These are phyloP conservation scores for Trametes pubescens DNA, from an alignment of 1,284 basidiomycete species.

Conservation along the genomic window DNA sequence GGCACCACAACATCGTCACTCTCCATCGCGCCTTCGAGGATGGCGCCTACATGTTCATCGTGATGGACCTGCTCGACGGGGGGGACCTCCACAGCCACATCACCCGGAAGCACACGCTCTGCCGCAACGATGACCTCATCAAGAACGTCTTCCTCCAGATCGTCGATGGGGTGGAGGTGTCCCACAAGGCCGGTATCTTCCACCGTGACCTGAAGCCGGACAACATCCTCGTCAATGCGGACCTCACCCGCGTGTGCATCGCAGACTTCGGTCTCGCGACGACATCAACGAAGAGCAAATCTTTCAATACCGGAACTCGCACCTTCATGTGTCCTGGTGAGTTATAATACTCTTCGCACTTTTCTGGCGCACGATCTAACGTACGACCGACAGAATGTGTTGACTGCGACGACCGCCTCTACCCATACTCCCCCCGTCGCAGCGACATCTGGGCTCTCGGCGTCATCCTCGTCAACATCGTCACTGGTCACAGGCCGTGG, in stretches of 20 bases:
- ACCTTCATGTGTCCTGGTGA: slow-evolving; percentile 67
- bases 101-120: slow-evolving; percentile 54
- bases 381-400: slow-evolving; percentile 33
- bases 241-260: slow-evolving; percentile 57
- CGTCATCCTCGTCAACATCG: slow-evolving; percentile 66
- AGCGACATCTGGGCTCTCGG: slow-evolving; percentile 91
- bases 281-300: slow-evolving; percentile 49
- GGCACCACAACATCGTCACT: slow-evolving; percentile 64
- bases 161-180: slow-evolving; percentile 66
- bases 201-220: slow-evolving; percentile 79
- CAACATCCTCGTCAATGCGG: slow-evolving; percentile 64
- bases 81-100: slow-evolving; percentile 72
- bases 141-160: slow-evolving; percentile 62
- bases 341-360: slow-evolving; percentile 23
- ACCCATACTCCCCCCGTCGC: slow-evolving; percentile 70
- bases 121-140: slow-evolving; percentile 57
- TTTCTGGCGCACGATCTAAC: background rate
- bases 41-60: slow-evolving; percentile 60
- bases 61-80: slow-evolving; percentile 67
- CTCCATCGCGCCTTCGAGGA: slow-evolving; percentile 62
- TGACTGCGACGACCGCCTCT: slow-evolving; percentile 21
- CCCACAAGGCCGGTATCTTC: slow-evolving; percentile 65
- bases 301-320: slow-evolving; percentile 58
- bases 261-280: slow-evolving; percentile 77
- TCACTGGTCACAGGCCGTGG: slow-evolving; percentile 92